Base-by-base conservation (phyloP, 2,329 filamentous ascomycete species). In the Aspergillus costaricaensis region DNA sequence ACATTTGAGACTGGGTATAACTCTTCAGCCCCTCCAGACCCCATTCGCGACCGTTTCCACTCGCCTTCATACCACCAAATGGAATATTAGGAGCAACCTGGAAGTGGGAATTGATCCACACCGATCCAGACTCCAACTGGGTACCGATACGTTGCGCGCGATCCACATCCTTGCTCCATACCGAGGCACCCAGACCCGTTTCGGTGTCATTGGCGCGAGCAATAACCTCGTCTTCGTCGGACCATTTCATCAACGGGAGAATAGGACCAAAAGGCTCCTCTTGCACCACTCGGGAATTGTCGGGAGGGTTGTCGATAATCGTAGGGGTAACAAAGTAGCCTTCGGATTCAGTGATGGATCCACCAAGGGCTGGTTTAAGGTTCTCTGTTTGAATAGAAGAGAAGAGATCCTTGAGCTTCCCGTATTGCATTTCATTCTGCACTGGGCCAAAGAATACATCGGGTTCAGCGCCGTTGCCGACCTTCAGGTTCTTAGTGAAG, bases 191-290 rank as follows among this genome's bases (percentile, higher is more conserved):
- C 0, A 87, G 78, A 0, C 83, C 85, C 36, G 78, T 78, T 23
- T 80, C 74, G 5, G 76, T 77, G 27, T 79, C 72, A 59, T 87
- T 87, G 4, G 82, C 84, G 1, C 84, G 79, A 1, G 68, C 67
- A 23, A 88, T 76, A 0, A 86, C 83, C 23, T 87, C 85, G 10
- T 81, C 81, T 59, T 89, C 86, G 43, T 82, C 78, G 0, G 75
- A 74, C 85, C 85, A 90, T 9, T 79, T 80, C 53, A 88, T 70
- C 10, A 88, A 75, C 0, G 87, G 86, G 0, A 88, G 79, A 39
- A 90, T 84, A 0, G 87, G 87, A 0, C 81, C 85, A 64, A 87
- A 87, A 21, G 83, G 82, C 68, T 88, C 85, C 62, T 87, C 85
- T 21, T 73, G 70, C 7, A 86, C 83, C 25, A 87, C 76, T 23